Evolutionary conservation across 495 filamentous ascomycete genomes (phyloP).

Genomic region (Penicillium canescens): DNA sequence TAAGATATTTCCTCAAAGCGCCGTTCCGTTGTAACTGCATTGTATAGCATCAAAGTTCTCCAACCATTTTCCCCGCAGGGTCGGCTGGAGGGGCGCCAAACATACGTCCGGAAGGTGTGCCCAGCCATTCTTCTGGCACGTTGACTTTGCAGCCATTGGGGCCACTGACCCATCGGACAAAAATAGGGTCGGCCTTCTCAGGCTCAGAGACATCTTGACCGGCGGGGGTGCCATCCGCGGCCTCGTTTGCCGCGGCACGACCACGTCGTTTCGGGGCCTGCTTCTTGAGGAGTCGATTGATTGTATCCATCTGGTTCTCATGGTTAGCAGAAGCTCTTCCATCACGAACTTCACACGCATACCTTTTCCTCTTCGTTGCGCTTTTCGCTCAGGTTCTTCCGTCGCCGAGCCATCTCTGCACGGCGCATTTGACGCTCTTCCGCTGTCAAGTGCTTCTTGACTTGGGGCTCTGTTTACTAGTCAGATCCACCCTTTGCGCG

Average conservation of each 20-base stretch:
- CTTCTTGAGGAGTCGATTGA: conserved; percentile 94
- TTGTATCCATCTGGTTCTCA: conserved; percentile 78
- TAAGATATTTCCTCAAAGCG: conserved; percentile 28
- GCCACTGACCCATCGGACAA: conserved; percentile 78
- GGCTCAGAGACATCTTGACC: conserved; percentile 57
- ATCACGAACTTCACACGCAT: conserved; percentile 9
- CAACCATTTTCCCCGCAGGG: conserved; percentile 42
- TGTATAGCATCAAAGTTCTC: conserved; percentile 38
- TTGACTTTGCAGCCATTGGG: conserved; percentile 65
- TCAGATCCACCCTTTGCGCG: conserved; percentile 11
- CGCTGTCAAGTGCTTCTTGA: conserved; percentile 87
- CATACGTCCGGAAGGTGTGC: conserved; percentile 62
- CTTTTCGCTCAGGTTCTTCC: conserved; percentile 97
- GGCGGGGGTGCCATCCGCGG: conserved; percentile 44
- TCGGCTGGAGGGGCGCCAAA: conserved; percentile 46
- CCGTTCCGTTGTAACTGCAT: conserved; percentile 13
- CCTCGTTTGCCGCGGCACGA: conserved; percentile 48
- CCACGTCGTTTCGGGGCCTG: conserved; percentile 85
- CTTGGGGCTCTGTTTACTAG: conserved; percentile 72
- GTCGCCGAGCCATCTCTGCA: conserved; percentile 90
- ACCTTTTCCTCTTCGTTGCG: conserved; percentile 99
- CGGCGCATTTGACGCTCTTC: conserved; percentile 95
- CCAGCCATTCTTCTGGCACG: conserved; percentile 83
- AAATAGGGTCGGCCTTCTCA: conserved; percentile 63
- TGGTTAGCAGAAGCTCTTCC: background rate